phyloP scores from a whole-genome alignment of 2,329 filamentous ascomycete genomes.

The Verticillium nonalfalfae region DNA sequence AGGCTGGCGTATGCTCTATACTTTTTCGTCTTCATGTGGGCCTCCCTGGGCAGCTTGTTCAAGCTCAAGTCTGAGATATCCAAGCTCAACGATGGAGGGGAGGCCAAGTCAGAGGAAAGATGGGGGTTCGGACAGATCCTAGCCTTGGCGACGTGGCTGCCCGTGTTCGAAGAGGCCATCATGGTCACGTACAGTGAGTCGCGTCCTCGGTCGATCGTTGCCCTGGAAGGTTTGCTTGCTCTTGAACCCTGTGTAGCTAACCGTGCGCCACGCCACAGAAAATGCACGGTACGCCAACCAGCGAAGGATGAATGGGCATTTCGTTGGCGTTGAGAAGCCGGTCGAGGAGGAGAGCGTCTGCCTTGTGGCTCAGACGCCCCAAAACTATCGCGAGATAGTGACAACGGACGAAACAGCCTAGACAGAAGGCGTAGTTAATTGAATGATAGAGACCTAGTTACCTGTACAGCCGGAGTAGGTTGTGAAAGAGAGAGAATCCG shows the following conservation, averaged over 20 bases:
- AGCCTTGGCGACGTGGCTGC: not conserved
- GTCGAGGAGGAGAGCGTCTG: not conserved
- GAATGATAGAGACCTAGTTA: too few species aligned
- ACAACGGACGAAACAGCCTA: not conserved
- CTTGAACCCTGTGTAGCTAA: too few species aligned
- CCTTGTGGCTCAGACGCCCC: not conserved
- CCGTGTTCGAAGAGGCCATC: not conserved
- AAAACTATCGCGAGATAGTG: not conserved
- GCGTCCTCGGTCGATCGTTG: not conserved
- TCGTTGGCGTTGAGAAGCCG: not conserved
- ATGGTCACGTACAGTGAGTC: not conserved
- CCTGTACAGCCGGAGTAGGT: too few species aligned
- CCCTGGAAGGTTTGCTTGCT: not conserved
- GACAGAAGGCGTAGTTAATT: too few species aligned
- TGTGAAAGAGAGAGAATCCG: too few species aligned
- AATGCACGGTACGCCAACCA: not conserved
- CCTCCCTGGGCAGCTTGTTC: not conserved
- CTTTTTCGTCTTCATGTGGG: not conserved
- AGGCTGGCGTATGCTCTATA: not conserved
- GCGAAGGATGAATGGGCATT: not conserved
- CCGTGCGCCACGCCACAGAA: not conserved
- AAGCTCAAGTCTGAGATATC: not conserved
- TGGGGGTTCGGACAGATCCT: not conserved
- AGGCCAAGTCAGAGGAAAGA: not conserved
- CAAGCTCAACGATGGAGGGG: not conserved